Conservation (phyloP, 169 alveolate genomes). For the Cryptosporidium canis region DNA sequence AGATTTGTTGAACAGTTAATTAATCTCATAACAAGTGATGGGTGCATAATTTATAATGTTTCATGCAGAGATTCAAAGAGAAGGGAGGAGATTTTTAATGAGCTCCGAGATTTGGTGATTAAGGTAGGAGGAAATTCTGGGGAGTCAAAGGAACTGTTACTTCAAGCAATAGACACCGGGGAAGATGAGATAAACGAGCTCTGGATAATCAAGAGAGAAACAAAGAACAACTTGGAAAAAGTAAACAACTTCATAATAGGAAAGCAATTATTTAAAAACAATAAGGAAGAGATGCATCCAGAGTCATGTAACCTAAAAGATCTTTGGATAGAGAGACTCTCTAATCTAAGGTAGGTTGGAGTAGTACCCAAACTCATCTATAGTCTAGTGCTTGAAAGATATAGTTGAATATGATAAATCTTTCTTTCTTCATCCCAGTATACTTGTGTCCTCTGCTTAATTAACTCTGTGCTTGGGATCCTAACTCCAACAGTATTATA, state of each 20-base stretch:
- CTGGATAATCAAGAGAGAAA: slow-evolving; percentile 40
- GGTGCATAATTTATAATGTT: slow-evolving; percentile 42
- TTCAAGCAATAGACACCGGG: slow-evolving; percentile 31
- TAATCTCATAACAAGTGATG: background rate
- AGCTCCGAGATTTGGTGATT: background rate
- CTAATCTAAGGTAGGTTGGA: background rate
- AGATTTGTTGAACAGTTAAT: slow-evolving; percentile 14
- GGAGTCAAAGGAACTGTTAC: background rate
- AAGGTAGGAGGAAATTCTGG: background rate
- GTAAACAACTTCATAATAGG: slow-evolving; percentile 15
- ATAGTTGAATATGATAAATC: slow-evolving; percentile 89
- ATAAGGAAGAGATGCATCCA: background rate
- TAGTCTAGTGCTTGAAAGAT: slow-evolving; percentile 6
- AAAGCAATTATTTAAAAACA: background rate
- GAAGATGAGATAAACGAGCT: slow-evolving; percentile 65
- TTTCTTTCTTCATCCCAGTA: slow-evolving; percentile 93
- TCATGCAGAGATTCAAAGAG: slow-evolving; percentile 43
- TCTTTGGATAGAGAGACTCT: slow-evolving; percentile 38
- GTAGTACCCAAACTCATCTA: background rate
- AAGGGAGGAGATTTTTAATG: slow-evolving; percentile 15
- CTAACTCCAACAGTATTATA: slow-evolving; percentile 97
- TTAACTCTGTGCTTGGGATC: slow-evolving; percentile 93
- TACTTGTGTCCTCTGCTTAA: slow-evolving; percentile 86
- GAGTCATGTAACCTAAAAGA: background rate
- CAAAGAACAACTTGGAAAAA: background rate